Evolutionary conservation across 2,329 filamentous ascomycete species (phyloP), one percentile per base, ranked within the genome.

Genomic region (Corniculantispora saksenae): DNA sequence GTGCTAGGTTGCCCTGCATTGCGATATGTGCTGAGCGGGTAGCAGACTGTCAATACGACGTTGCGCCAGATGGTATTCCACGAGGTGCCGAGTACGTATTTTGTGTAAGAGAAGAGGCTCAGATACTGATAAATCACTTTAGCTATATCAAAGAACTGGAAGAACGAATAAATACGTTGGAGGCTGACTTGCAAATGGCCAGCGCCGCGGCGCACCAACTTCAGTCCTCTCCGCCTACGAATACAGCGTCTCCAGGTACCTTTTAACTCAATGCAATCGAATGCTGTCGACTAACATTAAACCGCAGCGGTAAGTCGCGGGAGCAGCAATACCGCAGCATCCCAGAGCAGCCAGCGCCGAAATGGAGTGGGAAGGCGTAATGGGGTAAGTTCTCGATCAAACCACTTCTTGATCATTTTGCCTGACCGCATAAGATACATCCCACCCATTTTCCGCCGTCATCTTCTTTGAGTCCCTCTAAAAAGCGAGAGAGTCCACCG

Each of bases 11-110:
- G 17, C 23, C 51, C 6, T 29, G 12, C n/a, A 57, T 1, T 32
- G 50, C 25, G 27, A 53, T 25, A 32, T 53, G 23, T 17, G 12
- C 53, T 56, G 54, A 47, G 32, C 51, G 29, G 35, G 43, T 9
- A 10, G 53, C 27, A 65, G 63, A 65, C 48, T 65, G 63, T 40
- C 56, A 60, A 35, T 65, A 55, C 29, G 63, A 61, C 27, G n/a
- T 65, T 35, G 55, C 63, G 17, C 55, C 63, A 19, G 63, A 65
- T 32, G 57, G 63, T 6, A 51, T 65, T 5, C 63, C 63, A 10
- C 27, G 63, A 35, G 63, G 63, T 9, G 63, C 63, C 25, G 63
- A 50, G 63, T 65, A 65, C 21, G 27, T 38, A 38, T 32, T n/a
- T n/a, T n/a, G n/a, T n/a, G n/a, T n/a, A n/a, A n/a, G n/a, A n/a